A percentile compares a stretch with the other conserved stretches of the same genome.
Conservation (phyloP, 768 basidiomycete genomes). For the Suillus luteus region DNA sequence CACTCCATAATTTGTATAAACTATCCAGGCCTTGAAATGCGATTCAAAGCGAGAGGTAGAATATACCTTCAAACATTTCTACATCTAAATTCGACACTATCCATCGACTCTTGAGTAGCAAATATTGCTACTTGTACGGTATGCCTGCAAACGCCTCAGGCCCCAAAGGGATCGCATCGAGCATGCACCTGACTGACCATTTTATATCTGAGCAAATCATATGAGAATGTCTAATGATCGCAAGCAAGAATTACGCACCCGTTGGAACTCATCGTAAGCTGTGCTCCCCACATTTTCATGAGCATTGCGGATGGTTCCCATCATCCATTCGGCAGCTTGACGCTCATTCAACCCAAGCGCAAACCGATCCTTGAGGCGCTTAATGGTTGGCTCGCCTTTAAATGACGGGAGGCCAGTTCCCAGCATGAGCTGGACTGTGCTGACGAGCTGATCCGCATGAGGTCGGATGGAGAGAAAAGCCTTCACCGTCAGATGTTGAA, state of each 20-base stretch:
- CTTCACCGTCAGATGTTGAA: slow-evolving; percentile 92
- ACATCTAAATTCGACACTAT: not conserved
- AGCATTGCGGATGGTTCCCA: slow-evolving; percentile 84
- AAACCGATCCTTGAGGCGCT: slow-evolving; percentile 84
- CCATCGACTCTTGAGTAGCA: not conserved
- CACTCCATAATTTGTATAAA: not conserved
- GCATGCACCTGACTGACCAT: slow-evolving; percentile 33
- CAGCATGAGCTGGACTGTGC: slow-evolving; percentile 91
- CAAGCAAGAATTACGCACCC: slow-evolving; percentile 48
- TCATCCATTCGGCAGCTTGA: slow-evolving; percentile 94
- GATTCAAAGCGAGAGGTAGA: not conserved
- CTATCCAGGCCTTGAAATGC: not conserved
- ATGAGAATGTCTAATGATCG: not conserved
- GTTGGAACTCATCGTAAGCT: slow-evolving; percentile 94
- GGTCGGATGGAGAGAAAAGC: slow-evolving; percentile 97
- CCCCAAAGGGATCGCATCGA: not conserved
- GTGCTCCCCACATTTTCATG: slow-evolving; percentile 94
- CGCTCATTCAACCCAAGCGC: slow-evolving; percentile 79
- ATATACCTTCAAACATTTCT: not conserved
- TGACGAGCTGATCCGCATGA: slow-evolving; percentile 86
- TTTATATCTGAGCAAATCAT: slow-evolving; percentile 41
- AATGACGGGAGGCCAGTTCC: slow-evolving; percentile 94
- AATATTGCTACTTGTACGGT: slow-evolving; percentile 28
- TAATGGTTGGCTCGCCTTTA: slow-evolving; percentile 94
- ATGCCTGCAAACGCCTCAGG: slow-evolving; percentile 25